Percentiles rank a stretch among this genome's conserved stretches.
phyloP scores from a whole-genome alignment of 345 rosid species.

The Hibiscus syriacus region DNA sequence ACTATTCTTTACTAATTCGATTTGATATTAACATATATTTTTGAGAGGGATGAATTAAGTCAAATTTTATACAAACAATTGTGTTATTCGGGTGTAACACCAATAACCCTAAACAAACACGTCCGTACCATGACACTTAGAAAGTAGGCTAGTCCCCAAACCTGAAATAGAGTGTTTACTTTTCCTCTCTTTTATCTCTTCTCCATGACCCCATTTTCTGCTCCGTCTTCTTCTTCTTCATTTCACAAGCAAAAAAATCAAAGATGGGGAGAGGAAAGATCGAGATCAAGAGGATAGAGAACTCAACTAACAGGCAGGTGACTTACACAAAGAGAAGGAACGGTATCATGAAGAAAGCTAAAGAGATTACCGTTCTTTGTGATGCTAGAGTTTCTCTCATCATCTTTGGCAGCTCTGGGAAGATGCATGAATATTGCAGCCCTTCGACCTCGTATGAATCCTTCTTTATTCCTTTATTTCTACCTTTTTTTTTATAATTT shows the following conservation, averaged over 20 bases:
- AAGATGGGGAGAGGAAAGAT: constrained; percentile 75
- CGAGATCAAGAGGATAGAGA: constrained; percentile 26
- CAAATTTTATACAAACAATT: no score
- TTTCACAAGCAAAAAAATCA: neutral
- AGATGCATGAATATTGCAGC: constrained; percentile 2
- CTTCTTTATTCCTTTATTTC: neutral
- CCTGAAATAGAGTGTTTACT: constrained; percentile 35
- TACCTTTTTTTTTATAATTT: neutral
- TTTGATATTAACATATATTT: no score
- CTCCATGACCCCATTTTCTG: no score
- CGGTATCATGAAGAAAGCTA: neutral
- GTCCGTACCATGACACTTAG: constrained; percentile 29
- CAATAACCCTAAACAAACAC: no score
- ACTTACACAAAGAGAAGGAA: neutral
- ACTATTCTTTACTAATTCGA: no score
- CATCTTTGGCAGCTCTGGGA: neutral
- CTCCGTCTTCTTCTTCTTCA: constrained; percentile 11
- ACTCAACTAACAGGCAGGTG: constrained; percentile 38
- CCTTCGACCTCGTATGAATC: constrained; percentile 43
- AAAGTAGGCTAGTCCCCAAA: constrained; percentile 44
- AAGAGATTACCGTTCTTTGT: neutral
- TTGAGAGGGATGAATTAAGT: no score
- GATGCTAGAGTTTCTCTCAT: neutral
- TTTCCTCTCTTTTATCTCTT: constrained; percentile 7
- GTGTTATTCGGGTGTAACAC: no score